A percentile compares a stretch with the other conserved stretches of the same genome.
phyloP scores from a whole-genome alignment of 2,329 filamentous ascomycete species.

The Neurospora sp. region DNA sequence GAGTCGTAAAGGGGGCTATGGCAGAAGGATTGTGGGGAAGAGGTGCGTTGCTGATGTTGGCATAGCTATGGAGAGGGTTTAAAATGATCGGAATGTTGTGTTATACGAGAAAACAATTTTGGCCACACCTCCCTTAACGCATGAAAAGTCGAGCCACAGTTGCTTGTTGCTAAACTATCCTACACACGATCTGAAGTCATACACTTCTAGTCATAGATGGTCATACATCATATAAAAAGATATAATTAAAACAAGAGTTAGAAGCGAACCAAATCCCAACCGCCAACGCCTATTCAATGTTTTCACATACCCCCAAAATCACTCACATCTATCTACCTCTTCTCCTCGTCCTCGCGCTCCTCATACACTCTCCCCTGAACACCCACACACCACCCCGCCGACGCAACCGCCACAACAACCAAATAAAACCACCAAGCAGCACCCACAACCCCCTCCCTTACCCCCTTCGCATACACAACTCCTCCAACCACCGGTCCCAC shows the following conservation, averaged over 20 bases:
- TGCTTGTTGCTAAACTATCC: background rate
- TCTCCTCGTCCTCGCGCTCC: background rate
- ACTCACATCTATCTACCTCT: background rate
- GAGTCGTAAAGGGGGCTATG: background rate
- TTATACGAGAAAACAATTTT: background rate
- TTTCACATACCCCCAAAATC: background rate
- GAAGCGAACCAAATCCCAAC: background rate
- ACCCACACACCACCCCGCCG: constrained; percentile 11
- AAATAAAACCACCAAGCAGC: constrained; percentile 23
- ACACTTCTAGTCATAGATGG: background rate
- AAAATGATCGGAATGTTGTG: no score
- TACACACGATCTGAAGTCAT: background rate
- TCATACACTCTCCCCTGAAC: constrained; percentile 4
- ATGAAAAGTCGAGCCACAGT: background rate
- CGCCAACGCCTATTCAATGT: background rate
- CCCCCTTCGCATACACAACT: constrained; percentile 18
- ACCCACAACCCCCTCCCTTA: constrained; percentile 20
- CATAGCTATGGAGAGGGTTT: no score
- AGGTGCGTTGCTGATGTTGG: background rate
- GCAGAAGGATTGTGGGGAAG: no score
- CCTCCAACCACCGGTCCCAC: constrained; percentile 22
- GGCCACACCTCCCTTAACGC: background rate
- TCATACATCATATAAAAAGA: background rate
- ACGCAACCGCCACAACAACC: constrained; percentile 17
- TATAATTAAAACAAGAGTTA: background rate